These are phyloP conservation scores for Verticillium klebahnii DNA, from an alignment of 2,329 filamentous ascomycete species.

Conservation along the genomic window DNA sequence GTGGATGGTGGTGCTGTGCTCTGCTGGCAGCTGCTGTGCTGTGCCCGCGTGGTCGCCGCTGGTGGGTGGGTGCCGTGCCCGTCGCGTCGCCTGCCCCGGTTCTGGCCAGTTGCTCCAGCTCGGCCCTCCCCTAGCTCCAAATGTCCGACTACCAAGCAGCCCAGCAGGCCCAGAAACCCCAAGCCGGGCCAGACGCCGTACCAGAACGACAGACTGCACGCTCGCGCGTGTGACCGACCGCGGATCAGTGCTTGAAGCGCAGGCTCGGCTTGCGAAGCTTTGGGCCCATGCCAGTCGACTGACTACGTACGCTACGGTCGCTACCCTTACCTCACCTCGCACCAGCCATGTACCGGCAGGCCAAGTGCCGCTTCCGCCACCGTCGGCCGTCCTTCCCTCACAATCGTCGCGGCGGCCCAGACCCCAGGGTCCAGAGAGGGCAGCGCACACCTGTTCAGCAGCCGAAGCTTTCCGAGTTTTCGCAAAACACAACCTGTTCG, in stretches of 20 bases:
- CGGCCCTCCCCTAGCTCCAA: background rate
- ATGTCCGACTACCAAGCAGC: background rate
- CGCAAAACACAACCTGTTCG: background rate
- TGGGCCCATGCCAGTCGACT: background rate
- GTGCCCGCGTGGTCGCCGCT: background rate
- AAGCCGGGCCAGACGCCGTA: background rate
- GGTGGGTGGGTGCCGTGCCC: background rate
- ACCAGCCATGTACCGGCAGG: background rate
- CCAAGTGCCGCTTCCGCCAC: conserved; percentile 3
- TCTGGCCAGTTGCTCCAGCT: background rate
- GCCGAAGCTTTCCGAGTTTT: background rate
- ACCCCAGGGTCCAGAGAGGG: background rate
- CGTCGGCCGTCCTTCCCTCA: background rate
- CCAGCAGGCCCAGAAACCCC: background rate
- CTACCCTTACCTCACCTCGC: background rate
- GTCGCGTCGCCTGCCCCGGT: background rate
- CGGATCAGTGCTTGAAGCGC: background rate
- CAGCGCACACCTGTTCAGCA: background rate
- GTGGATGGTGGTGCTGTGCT: background rate
- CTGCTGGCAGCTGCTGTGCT: background rate
- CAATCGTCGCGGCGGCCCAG: background rate
- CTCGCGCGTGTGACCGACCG: background rate
- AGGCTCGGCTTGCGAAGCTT: background rate
- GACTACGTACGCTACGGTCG: no score
- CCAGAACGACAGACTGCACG: background rate